phyloP scores from a whole-genome alignment of 805 yeast genomes.

The Millerozyma acaciae region DNA sequence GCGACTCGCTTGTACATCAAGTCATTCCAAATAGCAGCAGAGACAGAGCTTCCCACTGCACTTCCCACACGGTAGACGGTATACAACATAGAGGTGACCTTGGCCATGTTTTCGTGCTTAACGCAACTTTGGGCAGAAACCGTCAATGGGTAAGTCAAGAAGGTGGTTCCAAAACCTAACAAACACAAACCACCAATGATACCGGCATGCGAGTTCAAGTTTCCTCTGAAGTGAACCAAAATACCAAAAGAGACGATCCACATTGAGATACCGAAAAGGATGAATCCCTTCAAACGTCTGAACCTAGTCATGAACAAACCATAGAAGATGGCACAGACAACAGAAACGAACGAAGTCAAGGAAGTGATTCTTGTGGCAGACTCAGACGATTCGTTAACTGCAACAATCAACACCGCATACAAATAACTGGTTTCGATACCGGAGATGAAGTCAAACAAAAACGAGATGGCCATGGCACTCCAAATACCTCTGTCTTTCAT shows the following conservation, averaged over 20 bases:
- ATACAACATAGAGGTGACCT: slow-evolving; percentile 53
- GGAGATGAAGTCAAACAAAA: slow-evolving; percentile 58
- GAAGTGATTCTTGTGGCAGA: slow-evolving; percentile 68
- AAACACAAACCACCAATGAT: slow-evolving; percentile 62
- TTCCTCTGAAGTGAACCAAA: slow-evolving; percentile 52
- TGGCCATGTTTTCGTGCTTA: slow-evolving; percentile 63
- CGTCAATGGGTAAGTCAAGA: slow-evolving; percentile 63
- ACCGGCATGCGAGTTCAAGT: slow-evolving; percentile 38
- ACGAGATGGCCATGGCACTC: slow-evolving; percentile 60
- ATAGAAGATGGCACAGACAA: slow-evolving; percentile 53
- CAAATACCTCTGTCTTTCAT: slow-evolving; percentile 69
- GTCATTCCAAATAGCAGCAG: slow-evolving; percentile 73
- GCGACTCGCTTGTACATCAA: slow-evolving; percentile 41
- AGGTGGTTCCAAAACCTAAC: slow-evolving; percentile 71
- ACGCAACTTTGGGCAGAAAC: slow-evolving; percentile 57
- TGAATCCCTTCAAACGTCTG: slow-evolving; percentile 55
- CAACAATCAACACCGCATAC: slow-evolving; percentile 63
- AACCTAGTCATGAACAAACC: slow-evolving; percentile 49
- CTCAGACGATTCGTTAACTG: slow-evolving; percentile 51
- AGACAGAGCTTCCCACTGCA: slow-evolving; percentile 58
- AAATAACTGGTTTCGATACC: slow-evolving; percentile 68
- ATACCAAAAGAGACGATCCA: slow-evolving; percentile 65
- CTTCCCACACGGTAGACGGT: slow-evolving; percentile 60
- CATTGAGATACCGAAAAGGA: slow-evolving; percentile 52
- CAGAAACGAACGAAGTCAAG: slow-evolving; percentile 62